Conservation (phyloP, 2,329 filamentous ascomycete genomes). For the Ceratocystis diversiconidia region DNA sequence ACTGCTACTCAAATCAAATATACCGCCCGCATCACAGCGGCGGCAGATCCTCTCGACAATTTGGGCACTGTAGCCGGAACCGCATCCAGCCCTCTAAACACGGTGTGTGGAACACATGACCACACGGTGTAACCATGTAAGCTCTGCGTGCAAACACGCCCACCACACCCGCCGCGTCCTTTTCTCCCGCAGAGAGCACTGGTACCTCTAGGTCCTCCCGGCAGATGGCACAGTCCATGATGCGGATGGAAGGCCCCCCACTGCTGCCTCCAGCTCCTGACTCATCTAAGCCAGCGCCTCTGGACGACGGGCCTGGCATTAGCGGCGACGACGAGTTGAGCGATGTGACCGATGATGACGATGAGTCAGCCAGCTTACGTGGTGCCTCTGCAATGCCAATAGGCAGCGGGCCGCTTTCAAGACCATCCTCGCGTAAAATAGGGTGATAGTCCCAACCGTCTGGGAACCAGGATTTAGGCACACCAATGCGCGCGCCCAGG, state of each 20-base stretch:
- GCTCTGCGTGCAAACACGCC: constrained; percentile 63
- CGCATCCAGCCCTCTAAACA: constrained; percentile 96
- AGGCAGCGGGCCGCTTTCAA: constrained; percentile 66
- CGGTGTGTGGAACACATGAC: constrained; percentile 84
- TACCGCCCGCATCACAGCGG: constrained; percentile 44
- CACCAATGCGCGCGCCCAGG: constrained; percentile 74
- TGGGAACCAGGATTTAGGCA: constrained; percentile 54
- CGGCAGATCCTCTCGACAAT: constrained; percentile 79
- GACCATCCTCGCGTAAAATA: constrained; percentile 64
- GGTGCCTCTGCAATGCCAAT: constrained; percentile 44
- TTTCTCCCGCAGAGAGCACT: constrained; percentile 45
- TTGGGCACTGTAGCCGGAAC: constrained; percentile 83
- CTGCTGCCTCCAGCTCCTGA: constrained; percentile 8
- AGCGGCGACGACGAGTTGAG: constrained; percentile 26
- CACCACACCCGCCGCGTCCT: constrained; percentile 33
- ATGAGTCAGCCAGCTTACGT: background rate
- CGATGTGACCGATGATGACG: constrained; percentile 5
- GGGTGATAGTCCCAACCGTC: constrained; percentile 92
- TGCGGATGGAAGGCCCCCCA: constrained; percentile 29
- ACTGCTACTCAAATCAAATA: constrained; percentile 8
- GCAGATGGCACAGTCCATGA: constrained; percentile 89
- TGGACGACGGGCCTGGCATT: constrained; percentile 21
- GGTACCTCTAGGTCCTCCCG: constrained; percentile 84
- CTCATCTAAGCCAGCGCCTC: constrained; percentile 23
- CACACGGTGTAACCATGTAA: constrained; percentile 96